Percentiles rank a stretch among this genome's conserved stretches.
Conservation (phyloP, 768 basidiomycete species). For the Pseudohyphozyma bogoriensis region DNA sequence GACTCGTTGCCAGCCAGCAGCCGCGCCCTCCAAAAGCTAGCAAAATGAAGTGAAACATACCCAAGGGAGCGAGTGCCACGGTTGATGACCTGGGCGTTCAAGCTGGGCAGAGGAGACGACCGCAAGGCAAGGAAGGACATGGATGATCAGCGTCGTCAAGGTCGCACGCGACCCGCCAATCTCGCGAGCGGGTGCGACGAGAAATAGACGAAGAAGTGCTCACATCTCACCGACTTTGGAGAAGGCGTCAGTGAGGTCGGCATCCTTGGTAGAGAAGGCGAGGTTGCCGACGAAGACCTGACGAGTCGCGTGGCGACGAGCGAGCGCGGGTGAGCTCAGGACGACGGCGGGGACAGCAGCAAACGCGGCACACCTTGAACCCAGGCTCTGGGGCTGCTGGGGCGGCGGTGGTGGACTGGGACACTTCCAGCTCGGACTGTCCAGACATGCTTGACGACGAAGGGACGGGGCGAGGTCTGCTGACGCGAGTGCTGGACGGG, state of each 20-base stretch:
- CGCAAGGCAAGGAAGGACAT: conserved; percentile 2
- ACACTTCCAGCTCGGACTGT: too few species aligned
- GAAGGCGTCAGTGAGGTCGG: conserved; percentile 90
- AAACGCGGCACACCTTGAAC: background rate
- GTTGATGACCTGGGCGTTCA: conserved; percentile 74
- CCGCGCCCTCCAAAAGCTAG: background rate
- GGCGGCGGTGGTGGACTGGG: too few species aligned
- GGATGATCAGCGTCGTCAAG: background rate
- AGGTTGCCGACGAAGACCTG: conserved; percentile 44
- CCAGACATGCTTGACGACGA: too few species aligned
- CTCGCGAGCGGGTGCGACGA: too few species aligned
- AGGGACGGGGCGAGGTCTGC: too few species aligned
- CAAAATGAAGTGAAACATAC: background rate
- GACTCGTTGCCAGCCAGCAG: background rate
- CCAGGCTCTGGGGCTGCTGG: too few species aligned
- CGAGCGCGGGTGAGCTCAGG: too few species aligned
- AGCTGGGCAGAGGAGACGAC: conserved; percentile 42
- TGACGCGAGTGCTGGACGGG: too few species aligned
- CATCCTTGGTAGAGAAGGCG: conserved; percentile 85
- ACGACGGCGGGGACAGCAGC: background rate
- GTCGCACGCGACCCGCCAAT: too few species aligned
- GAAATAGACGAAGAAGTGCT: conserved; percentile 38
- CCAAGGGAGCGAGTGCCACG: conserved; percentile 26
- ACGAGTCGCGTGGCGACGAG: background rate
- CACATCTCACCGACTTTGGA: conserved; percentile 80